A percentile compares a stretch with the other conserved stretches of the same genome.
Conservation (phyloP, 2,329 filamentous ascomycete species). For the Aureobasidium mangrovei region DNA sequence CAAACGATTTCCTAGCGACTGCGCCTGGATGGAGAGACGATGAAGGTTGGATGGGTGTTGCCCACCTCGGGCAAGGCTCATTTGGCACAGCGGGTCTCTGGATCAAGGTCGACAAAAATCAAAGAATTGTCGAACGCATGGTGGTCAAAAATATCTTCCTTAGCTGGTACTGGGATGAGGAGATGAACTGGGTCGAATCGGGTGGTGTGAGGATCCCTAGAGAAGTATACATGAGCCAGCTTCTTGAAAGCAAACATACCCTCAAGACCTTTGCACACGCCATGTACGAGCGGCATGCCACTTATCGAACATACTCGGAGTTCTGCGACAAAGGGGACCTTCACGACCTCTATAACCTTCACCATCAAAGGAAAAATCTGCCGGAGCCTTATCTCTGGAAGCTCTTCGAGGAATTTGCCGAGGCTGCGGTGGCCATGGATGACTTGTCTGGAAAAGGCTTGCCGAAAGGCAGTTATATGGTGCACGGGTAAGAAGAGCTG, state of each 20-base stretch:
- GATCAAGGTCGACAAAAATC: neutral
- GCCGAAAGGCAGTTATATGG: neutral
- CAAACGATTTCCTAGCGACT: constrained; percentile 15
- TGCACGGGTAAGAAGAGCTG: neutral
- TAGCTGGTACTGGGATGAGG: neutral
- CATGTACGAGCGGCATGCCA: neutral
- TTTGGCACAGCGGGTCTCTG: neutral
- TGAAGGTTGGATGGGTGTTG: neutral
- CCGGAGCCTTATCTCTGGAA: constrained; percentile 20
- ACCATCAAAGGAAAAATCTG: neutral
- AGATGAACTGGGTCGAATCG: neutral
- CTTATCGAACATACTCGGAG: constrained; percentile 16
- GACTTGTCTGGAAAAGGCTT: neutral
- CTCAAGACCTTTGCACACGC: neutral
- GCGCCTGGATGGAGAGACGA: neutral
- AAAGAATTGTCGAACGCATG: constrained; percentile 4
- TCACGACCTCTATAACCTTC: neutral
- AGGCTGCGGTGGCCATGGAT: neutral
- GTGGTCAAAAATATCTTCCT: neutral
- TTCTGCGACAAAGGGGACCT: constrained; percentile 13
- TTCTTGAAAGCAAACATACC: neutral
- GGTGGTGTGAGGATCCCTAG: neutral
- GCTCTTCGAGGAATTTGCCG: constrained; percentile 16
- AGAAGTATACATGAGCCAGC: neutral
- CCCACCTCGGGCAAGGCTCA: neutral